A percentile compares a stretch with the other conserved stretches of the same genome.
Conservation (phyloP, 2,329 filamentous ascomycete species). For the Fusarium tanahbumbuense region DNA sequence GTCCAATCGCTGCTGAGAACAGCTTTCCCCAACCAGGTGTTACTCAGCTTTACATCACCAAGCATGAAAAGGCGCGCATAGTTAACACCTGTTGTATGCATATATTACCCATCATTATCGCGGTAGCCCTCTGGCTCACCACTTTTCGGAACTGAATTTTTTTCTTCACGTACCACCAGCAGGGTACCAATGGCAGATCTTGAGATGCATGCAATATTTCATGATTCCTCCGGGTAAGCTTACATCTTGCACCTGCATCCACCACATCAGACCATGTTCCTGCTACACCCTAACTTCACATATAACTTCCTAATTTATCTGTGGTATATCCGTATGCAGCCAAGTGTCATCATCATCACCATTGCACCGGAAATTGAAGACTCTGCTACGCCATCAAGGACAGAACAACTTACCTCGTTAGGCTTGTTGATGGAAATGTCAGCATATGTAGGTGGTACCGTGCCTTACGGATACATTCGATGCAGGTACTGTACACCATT, state of each 20-base stretch:
- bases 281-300: constrained; percentile 4
- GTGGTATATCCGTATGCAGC: constrained; percentile 6
- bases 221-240: constrained; percentile 17
- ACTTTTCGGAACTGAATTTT: neutral
- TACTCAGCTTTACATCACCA: constrained; percentile 22
- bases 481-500: constrained; percentile 20
- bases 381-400: neutral
- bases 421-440: neutral
- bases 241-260: constrained; percentile 20
- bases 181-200: constrained; percentile 20
- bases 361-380: neutral
- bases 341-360: neutral
- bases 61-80: neutral
- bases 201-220: constrained; percentile 14
- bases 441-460: constrained; percentile 9
- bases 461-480: constrained; percentile 12
- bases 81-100: constrained; percentile 10
- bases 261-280: constrained; percentile 25
- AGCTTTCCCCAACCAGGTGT: constrained; percentile 9
- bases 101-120: constrained; percentile 9
- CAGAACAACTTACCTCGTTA: neutral
- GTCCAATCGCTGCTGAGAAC: constrained; percentile 31
- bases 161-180: neutral
- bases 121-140: constrained; percentile 4
- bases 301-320: neutral